Evolutionary conservation across 1,284 basidiomycete genomes (phyloP).

Genomic region (Paramarasmius palmivorus): DNA sequence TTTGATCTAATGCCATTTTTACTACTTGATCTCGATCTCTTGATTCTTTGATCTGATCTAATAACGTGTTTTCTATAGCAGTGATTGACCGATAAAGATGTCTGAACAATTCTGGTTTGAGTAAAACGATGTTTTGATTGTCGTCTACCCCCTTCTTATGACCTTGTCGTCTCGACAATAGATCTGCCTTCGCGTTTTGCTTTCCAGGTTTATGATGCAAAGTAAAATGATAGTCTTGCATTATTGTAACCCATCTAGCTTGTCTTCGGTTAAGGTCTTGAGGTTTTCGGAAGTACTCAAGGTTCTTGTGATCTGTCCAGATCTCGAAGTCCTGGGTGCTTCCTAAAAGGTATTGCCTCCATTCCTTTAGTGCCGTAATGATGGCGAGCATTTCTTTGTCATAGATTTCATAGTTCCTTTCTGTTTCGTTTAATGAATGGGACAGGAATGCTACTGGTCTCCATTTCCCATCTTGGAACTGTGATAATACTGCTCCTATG

Average conservation of each 20-base stretch:
- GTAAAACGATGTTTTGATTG: slow-evolving; percentile 29
- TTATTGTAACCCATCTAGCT: slow-evolving; percentile 26
- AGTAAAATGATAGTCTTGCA: slow-evolving; percentile 29
- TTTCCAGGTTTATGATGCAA: slow-evolving; percentile 40
- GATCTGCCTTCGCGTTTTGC: slow-evolving; percentile 33
- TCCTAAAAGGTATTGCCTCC: no score
- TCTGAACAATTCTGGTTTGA: slow-evolving; percentile 27
- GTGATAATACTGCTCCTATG: not conserved
- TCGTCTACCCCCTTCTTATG: slow-evolving; percentile 27
- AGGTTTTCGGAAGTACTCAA: slow-evolving; percentile 26
- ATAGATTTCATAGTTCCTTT: no score
- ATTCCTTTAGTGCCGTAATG: no score
- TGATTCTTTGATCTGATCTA: no score
- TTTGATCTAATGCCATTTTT: no score
- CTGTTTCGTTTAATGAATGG: not conserved
- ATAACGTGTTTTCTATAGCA: no score
- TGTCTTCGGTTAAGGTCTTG: slow-evolving; percentile 25
- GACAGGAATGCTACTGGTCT: not conserved
- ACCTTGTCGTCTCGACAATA: slow-evolving; percentile 38
- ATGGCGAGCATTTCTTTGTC: no score
- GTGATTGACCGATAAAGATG: no score
- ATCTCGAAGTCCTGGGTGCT: slow-evolving; percentile 22
- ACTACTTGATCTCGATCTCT: no score
- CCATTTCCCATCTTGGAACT: not conserved
- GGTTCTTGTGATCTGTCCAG: slow-evolving; percentile 29